These are phyloP conservation scores for Colletotrichum karsti DNA, from an alignment of 2,329 filamentous ascomycete species.

Conservation along the genomic window DNA sequence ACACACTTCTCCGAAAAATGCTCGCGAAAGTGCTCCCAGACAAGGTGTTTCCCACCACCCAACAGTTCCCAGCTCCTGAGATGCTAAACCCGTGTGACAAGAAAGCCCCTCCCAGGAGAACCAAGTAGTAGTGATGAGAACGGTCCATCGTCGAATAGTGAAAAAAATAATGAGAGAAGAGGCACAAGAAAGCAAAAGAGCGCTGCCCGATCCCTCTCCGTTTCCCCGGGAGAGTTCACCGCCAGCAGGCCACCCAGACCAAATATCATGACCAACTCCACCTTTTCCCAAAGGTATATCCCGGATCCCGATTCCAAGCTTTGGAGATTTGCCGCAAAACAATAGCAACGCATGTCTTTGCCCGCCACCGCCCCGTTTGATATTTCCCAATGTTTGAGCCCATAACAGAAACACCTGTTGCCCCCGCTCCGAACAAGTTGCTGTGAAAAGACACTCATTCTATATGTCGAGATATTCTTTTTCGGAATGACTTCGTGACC, in stretches of 20 bases:
- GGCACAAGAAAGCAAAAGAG: constrained; percentile 11
- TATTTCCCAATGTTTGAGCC: constrained; percentile 39
- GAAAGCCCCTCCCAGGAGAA: background rate
- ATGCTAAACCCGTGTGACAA: constrained; percentile 4
- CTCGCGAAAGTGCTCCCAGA: constrained; percentile 29
- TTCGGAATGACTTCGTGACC: constrained; percentile 36
- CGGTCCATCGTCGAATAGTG: constrained; percentile 21
- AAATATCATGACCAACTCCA: constrained; percentile 45
- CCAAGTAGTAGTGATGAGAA: constrained; percentile 10
- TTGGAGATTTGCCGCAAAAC: constrained; percentile 35
- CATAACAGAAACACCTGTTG: constrained; percentile 47
- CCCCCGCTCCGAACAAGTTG: constrained; percentile 37
- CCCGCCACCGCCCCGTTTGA: constrained; percentile 40
- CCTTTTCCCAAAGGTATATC: constrained; percentile 35
- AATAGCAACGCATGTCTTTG: constrained; percentile 42
- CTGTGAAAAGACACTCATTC: constrained; percentile 50
- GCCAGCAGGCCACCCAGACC: constrained; percentile 20
- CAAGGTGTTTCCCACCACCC: constrained; percentile 17
- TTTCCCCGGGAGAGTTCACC: constrained; percentile 2
- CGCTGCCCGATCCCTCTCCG: constrained; percentile 1
- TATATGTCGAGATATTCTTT: constrained; percentile 60
- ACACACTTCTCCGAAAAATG: constrained; percentile 20
- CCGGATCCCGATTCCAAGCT: constrained; percentile 36
- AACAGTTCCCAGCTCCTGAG: constrained; percentile 9
- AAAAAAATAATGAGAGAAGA: constrained; percentile 22